A percentile compares a stretch with the other conserved stretches of the same genome.
These are phyloP conservation scores for Biscogniauxia sp. DNA, from an alignment of 2,329 filamentous ascomycete genomes.

Conservation along the genomic window DNA sequence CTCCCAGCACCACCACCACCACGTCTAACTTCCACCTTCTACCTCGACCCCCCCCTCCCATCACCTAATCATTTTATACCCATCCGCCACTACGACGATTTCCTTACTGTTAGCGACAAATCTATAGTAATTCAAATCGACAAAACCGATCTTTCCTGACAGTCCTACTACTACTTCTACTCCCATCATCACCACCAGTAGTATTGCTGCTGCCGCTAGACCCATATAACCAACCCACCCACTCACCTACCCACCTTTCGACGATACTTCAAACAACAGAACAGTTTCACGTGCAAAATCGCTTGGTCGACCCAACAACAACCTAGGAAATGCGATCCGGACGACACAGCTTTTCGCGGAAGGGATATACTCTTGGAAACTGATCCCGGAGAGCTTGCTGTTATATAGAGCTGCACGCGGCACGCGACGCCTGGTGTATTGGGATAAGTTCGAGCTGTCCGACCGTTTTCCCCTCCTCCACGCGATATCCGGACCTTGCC, in stretches of 20 bases:
- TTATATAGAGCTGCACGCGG: neutral
- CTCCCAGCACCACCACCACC: too few relatives aligned
- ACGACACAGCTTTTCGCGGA: neutral
- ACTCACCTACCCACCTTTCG: neutral
- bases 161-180: too few relatives aligned
- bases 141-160: too few relatives aligned
- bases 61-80: too few relatives aligned
- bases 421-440: neutral
- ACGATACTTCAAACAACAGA: neutral
- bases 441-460: neutral
- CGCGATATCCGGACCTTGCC: constrained; percentile 1
- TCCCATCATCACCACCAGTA: too few relatives aligned
- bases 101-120: too few relatives aligned
- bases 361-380: neutral
- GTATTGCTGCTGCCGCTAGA: neutral
- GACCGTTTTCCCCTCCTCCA: constrained; percentile 8
- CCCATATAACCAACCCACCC: too few relatives aligned
- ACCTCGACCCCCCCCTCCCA: too few relatives aligned
- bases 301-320: neutral
- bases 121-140: too few relatives aligned
- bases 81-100: too few relatives aligned
- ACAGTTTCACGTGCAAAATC: neutral
- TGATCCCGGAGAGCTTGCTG: neutral
- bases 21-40: too few relatives aligned
- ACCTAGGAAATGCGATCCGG: neutral